These are phyloP conservation scores for Cystofilobasidium bisporidii DNA, from an alignment of 768 basidiomycete species.

Conservation along the genomic window DNA sequence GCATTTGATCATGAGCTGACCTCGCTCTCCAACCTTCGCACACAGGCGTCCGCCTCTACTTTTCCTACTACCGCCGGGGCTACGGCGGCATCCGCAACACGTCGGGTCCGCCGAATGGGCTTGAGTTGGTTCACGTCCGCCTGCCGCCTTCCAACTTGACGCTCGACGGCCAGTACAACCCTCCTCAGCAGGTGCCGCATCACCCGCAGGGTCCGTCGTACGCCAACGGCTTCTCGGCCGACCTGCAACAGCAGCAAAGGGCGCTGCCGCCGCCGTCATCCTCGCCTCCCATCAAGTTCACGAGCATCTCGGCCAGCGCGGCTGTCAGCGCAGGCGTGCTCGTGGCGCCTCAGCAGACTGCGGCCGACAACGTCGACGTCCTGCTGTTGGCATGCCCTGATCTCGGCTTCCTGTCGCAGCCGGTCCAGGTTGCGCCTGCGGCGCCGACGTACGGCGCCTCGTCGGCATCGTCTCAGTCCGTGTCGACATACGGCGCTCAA, in stretches of 20 bases:
- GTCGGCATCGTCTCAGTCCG: too few relatives aligned
- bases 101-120: constrained; percentile 39
- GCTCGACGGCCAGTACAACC: constrained; percentile 42
- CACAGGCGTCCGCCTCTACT: constrained; percentile 69
- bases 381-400: constrained; percentile 33
- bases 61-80: constrained; percentile 42
- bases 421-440: neutral
- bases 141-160: constrained; percentile 55
- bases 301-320: constrained; percentile 28
- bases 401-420: constrained; percentile 25
- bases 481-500: neutral
- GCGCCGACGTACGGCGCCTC: neutral
- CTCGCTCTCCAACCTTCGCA: neutral
- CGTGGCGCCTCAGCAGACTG: constrained; percentile 29
- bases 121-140: constrained; percentile 69
- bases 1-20: neutral
- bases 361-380: constrained; percentile 33
- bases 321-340: constrained; percentile 29
- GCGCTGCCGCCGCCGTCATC: neutral
- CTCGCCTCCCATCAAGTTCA: constrained; percentile 26
- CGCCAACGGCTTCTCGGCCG: constrained; percentile 29
- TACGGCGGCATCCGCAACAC: constrained; percentile 33
- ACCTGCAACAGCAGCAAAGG: constrained; percentile 14
- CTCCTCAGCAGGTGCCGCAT: constrained; percentile 55
- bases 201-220: constrained; percentile 33